These are phyloP conservation scores for Escallonia herrerae DNA, from an alignment of 129 eudicot genomes.

Conservation along the genomic window DNA sequence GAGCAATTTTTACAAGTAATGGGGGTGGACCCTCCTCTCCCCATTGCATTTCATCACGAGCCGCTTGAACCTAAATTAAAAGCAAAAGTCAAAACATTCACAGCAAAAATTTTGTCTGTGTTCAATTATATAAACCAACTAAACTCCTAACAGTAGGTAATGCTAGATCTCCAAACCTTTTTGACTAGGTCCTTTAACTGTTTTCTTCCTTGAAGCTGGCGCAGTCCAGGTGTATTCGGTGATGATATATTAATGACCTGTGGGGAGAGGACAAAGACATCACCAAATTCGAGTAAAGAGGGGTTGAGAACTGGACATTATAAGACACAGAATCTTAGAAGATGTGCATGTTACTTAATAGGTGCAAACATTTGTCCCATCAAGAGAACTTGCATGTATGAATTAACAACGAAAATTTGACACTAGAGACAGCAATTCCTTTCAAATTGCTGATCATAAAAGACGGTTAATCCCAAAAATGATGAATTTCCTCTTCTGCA, in stretches of 20 bases:
- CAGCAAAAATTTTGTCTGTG: neutral
- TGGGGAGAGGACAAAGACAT: neutral
- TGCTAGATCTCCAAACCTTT: conserved; percentile 39
- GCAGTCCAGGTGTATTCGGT: conserved; percentile 95
- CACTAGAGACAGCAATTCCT: too few relatives aligned
- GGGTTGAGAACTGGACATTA: too few relatives aligned
- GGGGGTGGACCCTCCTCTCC: conserved; percentile 99
- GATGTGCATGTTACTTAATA: neutral
- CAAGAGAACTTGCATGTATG: neutral
- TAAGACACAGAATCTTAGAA: neutral
- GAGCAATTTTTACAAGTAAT: conserved; percentile 92
- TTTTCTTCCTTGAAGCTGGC: conserved; percentile 98
- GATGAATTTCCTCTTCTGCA: too few relatives aligned
- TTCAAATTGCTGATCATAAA: neutral
- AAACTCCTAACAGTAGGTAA: conserved; percentile 2
- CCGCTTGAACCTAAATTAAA: conserved; percentile 80
- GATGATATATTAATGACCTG: conserved; percentile 93
- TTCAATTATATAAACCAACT: neutral
- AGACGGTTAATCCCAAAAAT: neutral
- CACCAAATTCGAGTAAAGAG: neutral
- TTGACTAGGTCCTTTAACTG: conserved; percentile 92
- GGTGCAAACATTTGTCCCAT: neutral
- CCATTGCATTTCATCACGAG: conserved; percentile 99
- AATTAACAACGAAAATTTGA: too few relatives aligned
- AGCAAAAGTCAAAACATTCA: neutral